Conservation (phyloP, 805 yeast genomes). For the Metschnikowia borealis region DNA sequence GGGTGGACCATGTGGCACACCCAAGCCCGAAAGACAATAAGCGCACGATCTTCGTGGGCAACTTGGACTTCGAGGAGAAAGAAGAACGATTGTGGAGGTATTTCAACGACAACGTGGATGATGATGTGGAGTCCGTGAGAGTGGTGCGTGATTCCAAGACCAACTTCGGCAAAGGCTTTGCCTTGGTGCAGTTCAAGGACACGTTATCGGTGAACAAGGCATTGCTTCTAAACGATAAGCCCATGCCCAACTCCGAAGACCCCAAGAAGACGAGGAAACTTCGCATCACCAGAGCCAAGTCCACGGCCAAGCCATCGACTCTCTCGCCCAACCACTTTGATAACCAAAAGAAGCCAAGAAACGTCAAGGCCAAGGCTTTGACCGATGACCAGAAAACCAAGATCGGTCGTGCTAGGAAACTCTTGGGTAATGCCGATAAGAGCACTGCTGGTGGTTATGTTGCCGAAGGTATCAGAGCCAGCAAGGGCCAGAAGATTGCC, state of each 20-base stretch:
- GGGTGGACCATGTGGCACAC: constrained; percentile 92
- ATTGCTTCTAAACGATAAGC: constrained; percentile 67
- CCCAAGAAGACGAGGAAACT: constrained; percentile 52
- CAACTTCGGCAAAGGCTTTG: constrained; percentile 95
- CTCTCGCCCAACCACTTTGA: constrained; percentile 44
- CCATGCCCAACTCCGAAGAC: constrained; percentile 26
- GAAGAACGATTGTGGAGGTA: constrained; percentile 88
- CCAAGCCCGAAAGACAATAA: constrained; percentile 83
- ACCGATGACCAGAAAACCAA: constrained; percentile 69
- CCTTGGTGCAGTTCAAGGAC: constrained; percentile 86
- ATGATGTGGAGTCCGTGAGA: constrained; percentile 80
- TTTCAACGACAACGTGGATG: constrained; percentile 47
- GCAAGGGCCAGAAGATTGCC: constrained; percentile 56
- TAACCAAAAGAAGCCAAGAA: constrained; percentile 25
- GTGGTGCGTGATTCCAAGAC: constrained; percentile 89
- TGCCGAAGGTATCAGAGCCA: constrained; percentile 77
- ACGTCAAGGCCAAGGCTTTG: constrained; percentile 29
- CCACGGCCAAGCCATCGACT: constrained; percentile 37
- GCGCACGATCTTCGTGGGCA: constrained; percentile 86
- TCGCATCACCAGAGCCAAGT: constrained; percentile 63
- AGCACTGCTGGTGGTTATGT: constrained; percentile 57
- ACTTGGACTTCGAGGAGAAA: constrained; percentile 84
- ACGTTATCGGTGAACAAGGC: constrained; percentile 74
- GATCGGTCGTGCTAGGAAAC: constrained; percentile 72
- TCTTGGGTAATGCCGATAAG: constrained; percentile 77